Conservation (phyloP, 495 filamentous ascomycete genomes). For the Durotheca rogersii region DNA sequence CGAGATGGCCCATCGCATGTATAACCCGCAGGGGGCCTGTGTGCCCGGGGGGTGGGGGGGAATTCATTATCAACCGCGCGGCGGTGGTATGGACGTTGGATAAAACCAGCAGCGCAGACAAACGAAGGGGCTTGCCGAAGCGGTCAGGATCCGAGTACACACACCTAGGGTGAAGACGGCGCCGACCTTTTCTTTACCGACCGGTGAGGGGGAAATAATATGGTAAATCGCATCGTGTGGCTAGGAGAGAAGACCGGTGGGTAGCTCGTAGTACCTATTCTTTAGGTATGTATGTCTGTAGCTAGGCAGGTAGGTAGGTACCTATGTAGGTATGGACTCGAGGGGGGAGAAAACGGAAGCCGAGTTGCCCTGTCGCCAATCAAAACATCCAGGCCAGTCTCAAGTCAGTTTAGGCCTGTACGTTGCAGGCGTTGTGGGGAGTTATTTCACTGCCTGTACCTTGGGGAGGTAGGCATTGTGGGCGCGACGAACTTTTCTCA, state of each 20-base stretch:
- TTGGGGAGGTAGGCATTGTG: too few species aligned
- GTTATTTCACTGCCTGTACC: conserved; percentile 1
- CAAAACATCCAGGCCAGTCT: conserved; percentile 26
- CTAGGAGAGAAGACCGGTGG: conserved; percentile 2
- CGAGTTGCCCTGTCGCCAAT: conserved; percentile 17
- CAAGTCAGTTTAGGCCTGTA: conserved; percentile 16
- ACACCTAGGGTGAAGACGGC: conserved; percentile 11
- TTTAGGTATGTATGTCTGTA: too few species aligned
- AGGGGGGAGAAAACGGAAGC: conserved; percentile 4
- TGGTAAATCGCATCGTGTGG: conserved; percentile 1
- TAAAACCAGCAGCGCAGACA: not conserved
- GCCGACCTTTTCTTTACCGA: conserved; percentile 4
- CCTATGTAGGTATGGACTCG: not conserved
- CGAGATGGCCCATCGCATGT: conserved; percentile 22
- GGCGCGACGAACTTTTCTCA: too few species aligned
- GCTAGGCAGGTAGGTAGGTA: not conserved
- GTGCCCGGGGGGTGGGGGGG: conserved; percentile 15
- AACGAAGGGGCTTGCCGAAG: conserved; percentile 5
- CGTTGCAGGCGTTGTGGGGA: conserved; percentile 30
- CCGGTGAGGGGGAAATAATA: conserved; percentile 6
- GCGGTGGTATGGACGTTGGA: not conserved
- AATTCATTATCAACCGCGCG: not conserved
- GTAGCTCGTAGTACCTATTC: too few species aligned
- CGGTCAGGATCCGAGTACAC: too few species aligned
- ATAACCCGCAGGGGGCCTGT: conserved; percentile 20